Evolutionary conservation across 2,329 filamentous ascomycete genomes (phyloP).

Genomic region (Nigrospora sphaerica): DNA sequence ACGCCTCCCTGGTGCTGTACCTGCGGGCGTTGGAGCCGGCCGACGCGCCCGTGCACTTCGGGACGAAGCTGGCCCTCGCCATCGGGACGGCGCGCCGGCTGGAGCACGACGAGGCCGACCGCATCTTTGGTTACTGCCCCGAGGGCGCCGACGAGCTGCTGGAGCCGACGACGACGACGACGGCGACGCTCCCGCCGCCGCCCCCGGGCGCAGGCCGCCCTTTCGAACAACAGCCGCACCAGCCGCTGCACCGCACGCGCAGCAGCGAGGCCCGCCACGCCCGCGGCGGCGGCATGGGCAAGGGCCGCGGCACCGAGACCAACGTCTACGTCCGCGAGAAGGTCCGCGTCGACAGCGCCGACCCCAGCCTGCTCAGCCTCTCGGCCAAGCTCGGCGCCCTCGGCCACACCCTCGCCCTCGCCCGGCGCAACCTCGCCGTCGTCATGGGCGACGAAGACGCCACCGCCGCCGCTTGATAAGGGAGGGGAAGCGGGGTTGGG

Average conservation of each 20-base stretch:
- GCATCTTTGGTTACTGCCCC: slow-evolving; percentile 59
- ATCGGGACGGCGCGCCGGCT: slow-evolving; percentile 58
- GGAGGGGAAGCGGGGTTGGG: too few species aligned
- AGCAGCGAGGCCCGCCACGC: slow-evolving; percentile 4
- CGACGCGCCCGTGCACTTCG: slow-evolving; percentile 52
- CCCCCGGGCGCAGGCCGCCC: slow-evolving; percentile 4
- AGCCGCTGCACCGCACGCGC: slow-evolving; percentile 3
- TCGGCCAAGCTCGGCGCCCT: slow-evolving; percentile 78
- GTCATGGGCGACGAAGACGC: slow-evolving; percentile 62
- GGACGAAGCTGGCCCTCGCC: slow-evolving; percentile 62
- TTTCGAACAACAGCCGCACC: slow-evolving; percentile 3
- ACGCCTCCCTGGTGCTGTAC: slow-evolving; percentile 62
- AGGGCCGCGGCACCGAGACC: slow-evolving; percentile 12
- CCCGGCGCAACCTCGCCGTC: slow-evolving; percentile 64
- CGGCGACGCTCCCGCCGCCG: background rate
- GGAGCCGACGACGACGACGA: too few species aligned
- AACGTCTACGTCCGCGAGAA: slow-evolving; percentile 87
- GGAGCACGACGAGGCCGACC: slow-evolving; percentile 74
- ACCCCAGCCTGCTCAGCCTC: slow-evolving; percentile 77
- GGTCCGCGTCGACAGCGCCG: slow-evolving; percentile 78
- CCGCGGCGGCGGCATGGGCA: slow-evolving; percentile 5
- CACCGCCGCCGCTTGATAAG: slow-evolving; percentile 14
- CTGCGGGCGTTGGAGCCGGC: slow-evolving; percentile 64
- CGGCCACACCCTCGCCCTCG: slow-evolving; percentile 63
- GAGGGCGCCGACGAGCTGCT: slow-evolving; percentile 12